Conservation (phyloP, 805 yeast genomes). For the Ogataea corticis region DNA sequence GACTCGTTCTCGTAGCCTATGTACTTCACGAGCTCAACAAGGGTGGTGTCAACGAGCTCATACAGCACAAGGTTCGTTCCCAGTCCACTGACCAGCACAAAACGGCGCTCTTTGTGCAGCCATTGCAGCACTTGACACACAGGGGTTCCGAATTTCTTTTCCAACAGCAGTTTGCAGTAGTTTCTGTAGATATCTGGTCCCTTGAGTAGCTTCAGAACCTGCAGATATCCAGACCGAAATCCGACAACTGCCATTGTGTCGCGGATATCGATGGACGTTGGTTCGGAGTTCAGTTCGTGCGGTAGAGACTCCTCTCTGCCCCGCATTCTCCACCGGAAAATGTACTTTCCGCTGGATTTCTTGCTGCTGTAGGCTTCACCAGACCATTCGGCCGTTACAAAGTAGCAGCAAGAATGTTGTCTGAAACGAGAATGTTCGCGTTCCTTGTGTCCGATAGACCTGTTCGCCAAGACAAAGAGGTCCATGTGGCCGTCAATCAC, state of each 20-base stretch:
- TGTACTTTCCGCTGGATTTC: too few species aligned
- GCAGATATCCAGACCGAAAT: not conserved
- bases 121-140: slow-evolving; percentile 16
- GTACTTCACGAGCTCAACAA: slow-evolving; percentile 10
- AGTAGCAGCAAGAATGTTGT: too few species aligned
- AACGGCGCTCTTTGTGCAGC: not conserved
- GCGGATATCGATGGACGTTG: not conserved
- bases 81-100: slow-evolving; percentile 19
- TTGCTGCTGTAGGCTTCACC: too few species aligned
- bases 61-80: slow-evolving; percentile 9
- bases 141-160: slow-evolving; percentile 10
- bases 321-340: too few species aligned
- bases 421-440: too few species aligned
- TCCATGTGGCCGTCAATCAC: too few species aligned
- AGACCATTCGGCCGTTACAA: too few species aligned
- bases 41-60: not conserved
- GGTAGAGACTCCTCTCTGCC: too few species aligned
- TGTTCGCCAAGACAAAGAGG: too few species aligned
- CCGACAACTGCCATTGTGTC: not conserved
- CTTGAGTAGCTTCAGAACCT: not conserved
- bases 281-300: not conserved
- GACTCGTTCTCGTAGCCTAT: slow-evolving; percentile 12
- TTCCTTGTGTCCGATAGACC: too few species aligned
- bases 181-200: not conserved
- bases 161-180: not conserved